A percentile compares a stretch with the other conserved stretches of the same genome.
phyloP scores from a whole-genome alignment of 2,329 filamentous ascomycete genomes.

The Sclerotinia trifoliorum region DNA sequence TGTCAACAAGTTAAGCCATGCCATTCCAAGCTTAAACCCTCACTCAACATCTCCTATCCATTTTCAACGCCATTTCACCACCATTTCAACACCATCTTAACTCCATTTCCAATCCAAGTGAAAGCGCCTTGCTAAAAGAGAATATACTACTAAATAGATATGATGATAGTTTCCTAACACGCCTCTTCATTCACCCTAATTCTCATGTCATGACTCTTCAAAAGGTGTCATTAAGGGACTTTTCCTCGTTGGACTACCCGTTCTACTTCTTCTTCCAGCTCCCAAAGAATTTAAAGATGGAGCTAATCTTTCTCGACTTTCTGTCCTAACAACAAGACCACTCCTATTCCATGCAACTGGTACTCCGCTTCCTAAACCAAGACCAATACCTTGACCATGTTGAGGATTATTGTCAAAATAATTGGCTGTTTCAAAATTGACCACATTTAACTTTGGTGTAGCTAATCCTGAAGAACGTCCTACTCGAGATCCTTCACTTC shows the following conservation, averaged over 20 bases:
- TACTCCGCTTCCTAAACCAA: conserved; percentile 28
- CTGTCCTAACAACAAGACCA: conserved; percentile 76
- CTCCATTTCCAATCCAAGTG: conserved; percentile 4
- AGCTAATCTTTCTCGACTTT: conserved; percentile 77
- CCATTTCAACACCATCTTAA: conserved; percentile 4
- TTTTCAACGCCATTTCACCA: conserved; percentile 4
- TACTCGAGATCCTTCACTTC: conserved; percentile 54
- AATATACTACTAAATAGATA: background rate
- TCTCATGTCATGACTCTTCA: conserved; percentile 40
- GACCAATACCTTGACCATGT: conserved; percentile 32
- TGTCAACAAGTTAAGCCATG: conserved; percentile 7
- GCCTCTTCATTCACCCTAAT: background rate
- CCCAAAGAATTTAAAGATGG: conserved; percentile 53
- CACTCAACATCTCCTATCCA: background rate
- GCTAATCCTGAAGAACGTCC: conserved; percentile 65
- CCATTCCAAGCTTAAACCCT: background rate
- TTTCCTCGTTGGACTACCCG: conserved; percentile 52
- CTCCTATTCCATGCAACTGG: conserved; percentile 57
- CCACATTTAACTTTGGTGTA: conserved; percentile 60
- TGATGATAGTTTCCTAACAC: background rate
- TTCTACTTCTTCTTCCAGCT: conserved; percentile 50
- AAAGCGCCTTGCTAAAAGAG: conserved; percentile 20
- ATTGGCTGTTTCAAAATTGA: conserved; percentile 47
- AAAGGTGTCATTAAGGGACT: conserved; percentile 55
- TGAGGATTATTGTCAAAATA: conserved; percentile 35